Percentiles rank a stretch among this genome's conserved stretches.
Conservation (phyloP, 768 basidiomycete genomes). For the Suillus variegatus region DNA sequence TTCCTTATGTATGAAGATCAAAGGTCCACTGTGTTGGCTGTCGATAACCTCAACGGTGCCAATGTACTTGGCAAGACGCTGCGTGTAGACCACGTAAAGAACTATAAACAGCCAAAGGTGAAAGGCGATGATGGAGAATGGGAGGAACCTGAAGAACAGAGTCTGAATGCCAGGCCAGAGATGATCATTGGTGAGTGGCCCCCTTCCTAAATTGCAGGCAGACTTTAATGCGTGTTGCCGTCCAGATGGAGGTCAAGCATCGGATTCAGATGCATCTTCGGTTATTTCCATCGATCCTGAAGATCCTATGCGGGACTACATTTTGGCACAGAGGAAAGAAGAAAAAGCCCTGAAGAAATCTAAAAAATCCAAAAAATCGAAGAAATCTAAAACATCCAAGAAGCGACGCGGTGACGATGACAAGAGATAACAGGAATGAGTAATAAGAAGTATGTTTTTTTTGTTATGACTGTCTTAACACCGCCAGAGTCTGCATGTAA, state of each 20-base stretch:
- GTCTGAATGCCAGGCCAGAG: conserved; percentile 83
- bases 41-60: conserved; percentile 98
- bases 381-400: conserved; percentile 73
- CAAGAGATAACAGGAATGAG: not conserved
- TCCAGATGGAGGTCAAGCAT: conserved; percentile 51
- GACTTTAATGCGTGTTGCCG: conserved; percentile 7
- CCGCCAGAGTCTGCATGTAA: not conserved
- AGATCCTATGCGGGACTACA: conserved; percentile 96
- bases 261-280: conserved; percentile 68
- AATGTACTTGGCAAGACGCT: conserved; percentile 83
- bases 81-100: conserved; percentile 89
- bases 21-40: conserved; percentile 91
- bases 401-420: conserved; percentile 48
- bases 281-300: conserved; percentile 84
- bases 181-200: conserved; percentile 55
- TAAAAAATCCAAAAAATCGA: conserved; percentile 60
- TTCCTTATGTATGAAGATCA: conserved; percentile 99
- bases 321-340: conserved; percentile 74
- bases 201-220: not conserved
- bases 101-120: conserved; percentile 85
- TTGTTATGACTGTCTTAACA: not conserved
- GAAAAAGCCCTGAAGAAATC: conserved; percentile 64
- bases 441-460: not conserved
- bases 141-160: conserved; percentile 82
- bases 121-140: conserved; percentile 85